Conservation (phyloP, 1,284 basidiomycete species). For the Fomitopsis palustris region DNA sequence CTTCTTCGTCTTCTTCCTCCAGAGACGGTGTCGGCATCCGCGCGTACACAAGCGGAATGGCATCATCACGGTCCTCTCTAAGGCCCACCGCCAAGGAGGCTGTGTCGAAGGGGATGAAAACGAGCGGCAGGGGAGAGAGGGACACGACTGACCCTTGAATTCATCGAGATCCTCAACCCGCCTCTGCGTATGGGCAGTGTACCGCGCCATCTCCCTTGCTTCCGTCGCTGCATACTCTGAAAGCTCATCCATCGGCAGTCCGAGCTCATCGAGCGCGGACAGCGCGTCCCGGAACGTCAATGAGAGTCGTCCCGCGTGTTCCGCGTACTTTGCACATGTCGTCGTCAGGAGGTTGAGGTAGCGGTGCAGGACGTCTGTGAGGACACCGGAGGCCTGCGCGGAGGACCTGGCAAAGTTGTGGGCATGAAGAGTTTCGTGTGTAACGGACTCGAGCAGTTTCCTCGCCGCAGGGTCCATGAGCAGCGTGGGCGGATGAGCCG, state of each 20-base stretch:
- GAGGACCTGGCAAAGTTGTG: constrained; percentile 73
- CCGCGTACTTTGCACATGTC: constrained; percentile 66
- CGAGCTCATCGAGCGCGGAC: constrained; percentile 68
- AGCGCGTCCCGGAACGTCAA: constrained; percentile 56
- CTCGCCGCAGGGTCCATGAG: constrained; percentile 28
- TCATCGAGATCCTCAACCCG: constrained; percentile 69
- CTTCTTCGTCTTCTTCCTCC: constrained; percentile 34
- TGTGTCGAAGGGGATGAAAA: constrained; percentile 29
- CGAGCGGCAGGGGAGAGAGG: constrained; percentile 10
- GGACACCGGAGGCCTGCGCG: constrained; percentile 58
- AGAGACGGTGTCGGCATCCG: constrained; percentile 31
- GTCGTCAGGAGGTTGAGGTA: constrained; percentile 62
- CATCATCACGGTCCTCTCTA: constrained; percentile 48
- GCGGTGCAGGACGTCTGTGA: constrained; percentile 69
- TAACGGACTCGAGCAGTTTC: constrained; percentile 59
- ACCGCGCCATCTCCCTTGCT: constrained; percentile 61
- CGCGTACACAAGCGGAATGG: constrained; percentile 52
- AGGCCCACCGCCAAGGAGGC: constrained; percentile 62
- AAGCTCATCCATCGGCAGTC: constrained; percentile 66
- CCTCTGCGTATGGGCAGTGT: constrained; percentile 55
- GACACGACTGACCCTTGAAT: constrained; percentile 55
- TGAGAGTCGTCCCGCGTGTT: constrained; percentile 61
- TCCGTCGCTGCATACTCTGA: constrained; percentile 58
- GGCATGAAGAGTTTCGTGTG: constrained; percentile 68
- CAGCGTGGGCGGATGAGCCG: neutral